Conservation (phyloP, 208 protist species). For the Leishmania gerbilli region DNA sequence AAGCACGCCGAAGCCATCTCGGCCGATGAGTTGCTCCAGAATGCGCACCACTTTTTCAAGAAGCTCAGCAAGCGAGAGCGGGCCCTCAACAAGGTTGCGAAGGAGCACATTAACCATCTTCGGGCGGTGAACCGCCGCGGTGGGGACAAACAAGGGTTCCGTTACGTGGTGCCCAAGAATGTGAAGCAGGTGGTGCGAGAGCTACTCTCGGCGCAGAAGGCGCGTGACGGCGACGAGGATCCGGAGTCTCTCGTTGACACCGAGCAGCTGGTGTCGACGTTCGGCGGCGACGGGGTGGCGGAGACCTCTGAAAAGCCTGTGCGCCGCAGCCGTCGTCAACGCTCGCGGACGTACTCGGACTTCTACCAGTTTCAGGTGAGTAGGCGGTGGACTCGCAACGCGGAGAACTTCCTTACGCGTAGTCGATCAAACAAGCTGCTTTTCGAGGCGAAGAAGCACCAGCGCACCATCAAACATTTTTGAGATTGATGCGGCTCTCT, state of each 20-base stretch:
- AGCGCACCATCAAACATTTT: conserved; percentile 84
- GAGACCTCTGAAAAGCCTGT: conserved; percentile 63
- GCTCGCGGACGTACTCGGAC: conserved; percentile 60
- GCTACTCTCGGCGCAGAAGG: conserved; percentile 49
- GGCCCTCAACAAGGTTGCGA: conserved; percentile 56
- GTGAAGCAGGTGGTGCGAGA: conserved; percentile 72
- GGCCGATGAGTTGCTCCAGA: conserved; percentile 60
- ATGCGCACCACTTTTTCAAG: conserved; percentile 82
- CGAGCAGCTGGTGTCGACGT: conserved; percentile 61
- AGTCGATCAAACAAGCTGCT: conserved; percentile 76
- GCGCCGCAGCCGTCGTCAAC: conserved; percentile 45
- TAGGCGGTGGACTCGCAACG: conserved; percentile 84
- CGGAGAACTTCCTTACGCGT: conserved; percentile 83
- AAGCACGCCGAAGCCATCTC: conserved; percentile 59
- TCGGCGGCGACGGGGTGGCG: conserved; percentile 62
- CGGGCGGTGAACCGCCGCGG: conserved; percentile 80
- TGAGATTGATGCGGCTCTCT: conserved; percentile 22
- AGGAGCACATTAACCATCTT: conserved; percentile 57
- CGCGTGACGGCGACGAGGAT: conserved; percentile 26
- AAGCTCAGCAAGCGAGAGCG: conserved; percentile 65
- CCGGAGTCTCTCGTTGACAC: conserved; percentile 41
- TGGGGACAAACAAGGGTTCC: conserved; percentile 89
- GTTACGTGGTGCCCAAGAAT: conserved; percentile 82
- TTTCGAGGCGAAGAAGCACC: conserved; percentile 85
- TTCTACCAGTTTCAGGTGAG: conserved; percentile 93